These are phyloP conservation scores for Lodderomyces parapsilosis DNA, from an alignment of 1,139 yeast genomes.

Conservation along the genomic window DNA sequence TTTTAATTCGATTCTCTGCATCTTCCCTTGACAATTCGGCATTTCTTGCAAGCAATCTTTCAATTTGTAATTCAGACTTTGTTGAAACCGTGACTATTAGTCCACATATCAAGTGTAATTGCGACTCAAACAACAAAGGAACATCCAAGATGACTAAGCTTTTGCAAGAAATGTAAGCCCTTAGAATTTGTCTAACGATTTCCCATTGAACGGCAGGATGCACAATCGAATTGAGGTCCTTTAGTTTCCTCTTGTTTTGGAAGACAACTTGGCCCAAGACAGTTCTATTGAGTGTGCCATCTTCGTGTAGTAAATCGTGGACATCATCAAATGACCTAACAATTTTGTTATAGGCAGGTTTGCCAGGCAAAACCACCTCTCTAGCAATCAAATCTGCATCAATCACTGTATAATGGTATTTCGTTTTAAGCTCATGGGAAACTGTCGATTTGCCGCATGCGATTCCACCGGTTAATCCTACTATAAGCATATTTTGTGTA, in stretches of 20 bases:
- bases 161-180: constrained; percentile 51
- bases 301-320: constrained; percentile 53
- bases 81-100: constrained; percentile 68
- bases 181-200: constrained; percentile 56
- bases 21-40: constrained; percentile 65
- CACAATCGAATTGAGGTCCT: constrained; percentile 66
- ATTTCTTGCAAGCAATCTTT: constrained; percentile 65
- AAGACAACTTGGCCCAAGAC: constrained; percentile 81
- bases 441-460: constrained; percentile 96
- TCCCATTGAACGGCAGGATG: constrained; percentile 86
- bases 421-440: constrained; percentile 53
- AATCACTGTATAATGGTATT: constrained; percentile 57
- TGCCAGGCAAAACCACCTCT: constrained; percentile 81
- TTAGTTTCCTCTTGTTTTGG: constrained; percentile 55
- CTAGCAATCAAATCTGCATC: constrained; percentile 93
- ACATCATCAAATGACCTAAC: constrained; percentile 59
- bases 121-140: constrained; percentile 83
- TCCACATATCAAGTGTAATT: constrained; percentile 72
- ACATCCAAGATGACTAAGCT: constrained; percentile 77
- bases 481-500: constrained; percentile 61
- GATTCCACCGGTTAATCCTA: constrained; percentile 95
- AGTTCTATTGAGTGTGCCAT: constrained; percentile 60
- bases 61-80: constrained; percentile 50
- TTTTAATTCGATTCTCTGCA: constrained; percentile 66
- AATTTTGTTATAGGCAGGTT: constrained; percentile 64